Base-by-base conservation (phyloP, 2,329 filamentous ascomycete species). In the Fragosphaeria purpurea region DNA sequence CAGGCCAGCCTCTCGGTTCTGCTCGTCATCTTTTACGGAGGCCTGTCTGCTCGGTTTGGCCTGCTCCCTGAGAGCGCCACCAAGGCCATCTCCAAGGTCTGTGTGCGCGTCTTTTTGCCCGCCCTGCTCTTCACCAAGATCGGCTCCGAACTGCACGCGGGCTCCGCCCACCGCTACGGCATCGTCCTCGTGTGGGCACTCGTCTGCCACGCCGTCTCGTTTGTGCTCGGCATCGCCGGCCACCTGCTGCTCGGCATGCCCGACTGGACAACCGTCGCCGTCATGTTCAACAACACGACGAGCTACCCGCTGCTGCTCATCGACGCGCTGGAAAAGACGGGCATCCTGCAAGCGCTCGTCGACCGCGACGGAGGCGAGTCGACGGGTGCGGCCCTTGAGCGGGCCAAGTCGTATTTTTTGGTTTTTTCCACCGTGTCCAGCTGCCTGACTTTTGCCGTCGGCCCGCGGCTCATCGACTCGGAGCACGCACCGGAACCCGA, bases 401-500 rank as follows among this genome's bases (percentile, higher is more conserved):
- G 81, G 8, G 80, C 80, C 6, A 79, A 83, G 59, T 77, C 76
- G 11, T 85, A 83, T 61, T 83, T 85, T 58, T 65, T 85, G 4
- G 74, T 85, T 52, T 83, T 80, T 55, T 74, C 80, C 4, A 83
- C 82, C 50, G 69, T 85, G 8, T 75, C 73, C 41, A 83, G 80
- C 58, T 78, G 74, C 48, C 63, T 85, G 52, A 84, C 80, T 0
- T 85, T 85, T 60, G 77, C 77, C 0, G 65, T 85, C 4, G 82
- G 80, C 0, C 80, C 81, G 1, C 67, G 72, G 10, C 65, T 85
- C 40, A 70, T 85, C 44, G 74, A 77, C 55, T 63, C 61, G 44
- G 67, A 69, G 50, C 60, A 67, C 47, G 62, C 61, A 1, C 65
- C 69, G 1, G 63, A 68, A 7, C 54, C 62, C 1, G 57, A 59